Percentiles rank a stretch among this genome's conserved stretches.
phyloP scores from a whole-genome alignment of 768 basidiomycete species.

The Xerocomellus dryophilus region DNA sequence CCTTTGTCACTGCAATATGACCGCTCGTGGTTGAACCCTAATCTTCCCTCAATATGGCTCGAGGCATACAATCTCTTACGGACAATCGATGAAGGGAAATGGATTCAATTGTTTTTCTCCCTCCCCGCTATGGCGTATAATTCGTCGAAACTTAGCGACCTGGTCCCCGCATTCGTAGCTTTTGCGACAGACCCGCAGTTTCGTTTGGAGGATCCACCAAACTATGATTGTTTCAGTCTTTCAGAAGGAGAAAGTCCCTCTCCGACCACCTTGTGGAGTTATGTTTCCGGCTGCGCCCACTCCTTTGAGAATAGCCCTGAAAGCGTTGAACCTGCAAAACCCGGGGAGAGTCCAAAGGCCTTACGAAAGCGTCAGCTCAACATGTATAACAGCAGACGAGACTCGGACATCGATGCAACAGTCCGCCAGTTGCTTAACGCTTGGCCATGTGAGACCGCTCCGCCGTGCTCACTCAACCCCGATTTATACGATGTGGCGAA shows the following conservation, averaged over 20 bases:
- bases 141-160: constrained; percentile 6
- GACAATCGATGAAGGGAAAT: constrained; percentile 3
- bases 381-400: constrained; percentile 6
- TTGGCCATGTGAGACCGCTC: constrained; percentile 23
- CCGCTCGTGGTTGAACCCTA: constrained; percentile 27
- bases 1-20: constrained; percentile 24
- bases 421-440: background rate
- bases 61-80: constrained; percentile 29
- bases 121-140: constrained; percentile 35
- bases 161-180: constrained; percentile 32
- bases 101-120: constrained; percentile 29
- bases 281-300: background rate
- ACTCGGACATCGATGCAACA: constrained; percentile 1
- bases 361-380: constrained; percentile 4
- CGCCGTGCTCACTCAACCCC: background rate
- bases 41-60: constrained; percentile 26
- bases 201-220: constrained; percentile 15
- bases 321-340: background rate
- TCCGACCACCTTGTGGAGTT: background rate
- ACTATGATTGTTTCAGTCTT: constrained; percentile 9
- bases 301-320: constrained; percentile 18
- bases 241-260: constrained; percentile 10
- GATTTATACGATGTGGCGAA: constrained; percentile 1
- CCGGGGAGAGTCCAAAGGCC: background rate
- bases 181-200: constrained; percentile 21